Evolutionary conservation across 1,284 basidiomycete genomes (phyloP), one percentile per base, ranked within the genome.

Genomic region (Rhodotorula sp.): DNA sequence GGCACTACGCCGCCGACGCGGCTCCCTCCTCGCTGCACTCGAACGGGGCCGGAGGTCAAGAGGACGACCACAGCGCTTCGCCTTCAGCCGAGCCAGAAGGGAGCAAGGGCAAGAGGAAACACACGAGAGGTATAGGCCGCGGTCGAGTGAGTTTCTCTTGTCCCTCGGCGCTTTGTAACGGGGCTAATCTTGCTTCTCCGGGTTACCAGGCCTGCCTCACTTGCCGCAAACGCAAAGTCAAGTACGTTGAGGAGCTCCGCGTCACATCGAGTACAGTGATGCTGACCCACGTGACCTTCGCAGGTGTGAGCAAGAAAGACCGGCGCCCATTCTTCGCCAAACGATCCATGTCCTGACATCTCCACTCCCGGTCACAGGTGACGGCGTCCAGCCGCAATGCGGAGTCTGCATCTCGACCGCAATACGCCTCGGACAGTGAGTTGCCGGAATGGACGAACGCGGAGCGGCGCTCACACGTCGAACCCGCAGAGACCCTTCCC

Each of bases 151-250:
- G 51, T 14, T 14, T 1, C 12, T n/a, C 12, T 5, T 52, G n/a
- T 5, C 26, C n/a, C 39, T 43, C 39, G 39, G 39, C 39, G 39
- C 39, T 43, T 43, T 43, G 39, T 12, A 43, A 2, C 10, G 39
- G 39, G 8, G 39, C 39, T 43, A 14, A 43, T 43, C 39, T 43
- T 43, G 39, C 10, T 43, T 8, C 6, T 7, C 34, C 34, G 34
- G 31, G 39, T 16, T 15, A 34, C n/a, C 58, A 67, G 65, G 65
- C 65, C 10, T 67, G 65, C 34, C 16, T 20, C 29, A 31, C 14
- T n/a, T 67, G 65, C 51, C 20, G 65, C n/a, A 61, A 56, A 43
- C 58, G 65, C 43, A 67, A 67, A n/a, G 58, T 61, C 51, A 54
- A 56, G 65, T 61, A 21, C n/a, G 65, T 31, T 34, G 21, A 2